These are phyloP conservation scores for Leptographium procerum DNA, from an alignment of 2,329 filamentous ascomycete species.

Conservation along the genomic window DNA sequence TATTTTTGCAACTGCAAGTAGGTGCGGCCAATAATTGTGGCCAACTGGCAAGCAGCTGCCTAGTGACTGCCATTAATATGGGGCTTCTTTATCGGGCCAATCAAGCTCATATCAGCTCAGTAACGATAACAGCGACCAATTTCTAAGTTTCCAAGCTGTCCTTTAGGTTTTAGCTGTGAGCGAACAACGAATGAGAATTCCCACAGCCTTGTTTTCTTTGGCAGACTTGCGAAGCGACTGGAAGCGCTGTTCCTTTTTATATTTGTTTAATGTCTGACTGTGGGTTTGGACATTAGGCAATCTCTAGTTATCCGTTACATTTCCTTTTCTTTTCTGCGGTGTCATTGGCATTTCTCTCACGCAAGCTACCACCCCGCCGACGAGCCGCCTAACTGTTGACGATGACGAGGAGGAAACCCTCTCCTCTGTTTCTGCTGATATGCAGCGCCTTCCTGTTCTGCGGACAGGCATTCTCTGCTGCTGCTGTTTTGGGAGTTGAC, in stretches of 20 bases:
- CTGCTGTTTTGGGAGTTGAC: constrained; percentile 84
- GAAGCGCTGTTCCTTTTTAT: neutral
- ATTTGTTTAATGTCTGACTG: neutral
- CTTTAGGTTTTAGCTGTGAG: constrained; percentile 3
- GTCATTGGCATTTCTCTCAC: constrained; percentile 6
- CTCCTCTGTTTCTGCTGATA: constrained; percentile 25
- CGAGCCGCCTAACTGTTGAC: neutral
- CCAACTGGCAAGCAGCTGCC: too few relatives aligned
- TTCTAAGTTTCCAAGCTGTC: constrained; percentile 10
- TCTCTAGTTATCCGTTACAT: neutral
- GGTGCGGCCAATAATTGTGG: too few relatives aligned
- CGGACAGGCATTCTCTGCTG: constrained; percentile 38
- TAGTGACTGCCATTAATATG: neutral
- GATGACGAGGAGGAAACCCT: constrained; percentile 26
- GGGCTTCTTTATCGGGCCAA: constrained; percentile 8
- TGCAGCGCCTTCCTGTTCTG: constrained; percentile 31
- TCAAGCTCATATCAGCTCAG: constrained; percentile 4
- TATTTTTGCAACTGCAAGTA: too few relatives aligned
- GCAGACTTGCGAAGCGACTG: neutral
- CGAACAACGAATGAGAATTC: neutral
- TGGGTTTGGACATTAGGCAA: neutral
- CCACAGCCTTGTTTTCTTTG: neutral
- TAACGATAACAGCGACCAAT: neutral
- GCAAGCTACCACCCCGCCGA: neutral
- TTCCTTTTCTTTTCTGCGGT: neutral